A percentile compares a stretch with the other conserved stretches of the same genome.
Evolutionary conservation across 495 filamentous ascomycete species (phyloP).

Genomic region (Penicillium fimorum): DNA sequence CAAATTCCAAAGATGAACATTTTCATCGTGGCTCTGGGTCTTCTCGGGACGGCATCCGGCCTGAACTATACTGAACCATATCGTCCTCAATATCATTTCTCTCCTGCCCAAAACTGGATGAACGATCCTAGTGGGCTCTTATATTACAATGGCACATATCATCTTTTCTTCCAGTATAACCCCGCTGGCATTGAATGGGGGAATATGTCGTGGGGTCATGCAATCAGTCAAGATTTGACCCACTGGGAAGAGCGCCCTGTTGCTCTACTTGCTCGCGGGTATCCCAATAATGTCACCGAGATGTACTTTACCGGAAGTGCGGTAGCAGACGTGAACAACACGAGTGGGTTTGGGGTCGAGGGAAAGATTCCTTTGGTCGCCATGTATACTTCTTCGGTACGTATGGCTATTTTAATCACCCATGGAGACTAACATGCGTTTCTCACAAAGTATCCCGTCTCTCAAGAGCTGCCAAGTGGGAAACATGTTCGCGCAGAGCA

Average conservation of each 20-base stretch:
- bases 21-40: not conserved
- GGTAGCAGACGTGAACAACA: constrained; percentile 55
- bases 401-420: not conserved
- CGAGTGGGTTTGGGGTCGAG: constrained; percentile 53
- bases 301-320: constrained; percentile 54
- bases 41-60: not conserved
- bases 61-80: constrained; percentile 42
- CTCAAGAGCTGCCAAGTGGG: constrained; percentile 29
- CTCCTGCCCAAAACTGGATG: constrained; percentile 53
- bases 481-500: constrained; percentile 32
- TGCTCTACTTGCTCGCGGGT: constrained; percentile 40
- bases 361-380: constrained; percentile 54
- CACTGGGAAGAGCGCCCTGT: constrained; percentile 41
- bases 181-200: constrained; percentile 34
- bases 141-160: constrained; percentile 34
- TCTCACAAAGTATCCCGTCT: not conserved
- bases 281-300: constrained; percentile 43
- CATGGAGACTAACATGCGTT: not conserved
- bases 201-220: constrained; percentile 45
- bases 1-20: not conserved
- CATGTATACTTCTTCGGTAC: constrained; percentile 52
- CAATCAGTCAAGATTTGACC: constrained; percentile 37
- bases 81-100: constrained; percentile 53
- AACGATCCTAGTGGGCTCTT: constrained; percentile 62
- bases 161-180: constrained; percentile 46